Base-by-base conservation (phyloP, 495 filamentous ascomycete species). In the Acidiella bohemica region DNA sequence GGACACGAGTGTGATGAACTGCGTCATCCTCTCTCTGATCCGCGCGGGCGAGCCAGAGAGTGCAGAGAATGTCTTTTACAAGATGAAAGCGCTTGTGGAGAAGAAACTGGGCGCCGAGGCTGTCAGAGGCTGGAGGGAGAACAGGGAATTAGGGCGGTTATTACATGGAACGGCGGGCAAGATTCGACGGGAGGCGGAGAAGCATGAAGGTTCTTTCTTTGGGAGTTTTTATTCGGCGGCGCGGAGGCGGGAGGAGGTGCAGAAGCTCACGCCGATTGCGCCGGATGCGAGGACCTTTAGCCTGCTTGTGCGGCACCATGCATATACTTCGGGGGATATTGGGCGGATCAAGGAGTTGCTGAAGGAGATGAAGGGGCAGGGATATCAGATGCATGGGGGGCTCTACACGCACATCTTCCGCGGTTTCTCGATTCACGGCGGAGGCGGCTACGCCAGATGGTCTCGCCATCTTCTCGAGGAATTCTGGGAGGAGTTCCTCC, bases 1-100 rank as follows among this genome's bases (percentile, higher is more conserved):
- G 22, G 87, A 96, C 57, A 90, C 84, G 0, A 71, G 78, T 4
- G 81, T 84, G 10, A 63, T 95, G 51, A 95, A 95, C 53, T 80
- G 78, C 43, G 68, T 95, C 49, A 81, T 94, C 42, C 66, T 73
- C 1, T 76, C 85, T 2, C 70, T 96, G 17, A 62, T 96, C 27
- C 67, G 71, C 41, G 71, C 75, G 2, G 76, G 78, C 21, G 84
- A 96, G 49, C 62, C 72, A 3, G 57, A 63, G 18, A 76, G 78
- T 1, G 92, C 85, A 2, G 75, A 85, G 50, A 66, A 76, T 32
- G 65, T 94, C 4, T 94, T 92, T 56, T 67, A 74, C 38, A 74
- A 78, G 32, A 94, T 95, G 84, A 85, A 81, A 55, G 46, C 42
- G 5, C 53, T 75, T 13, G 54, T 72, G 12, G 33, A 38, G 19